These are phyloP conservation scores for Lactuca sativa DNA, from an alignment of 129 eudicot genomes.

Conservation along the genomic window DNA sequence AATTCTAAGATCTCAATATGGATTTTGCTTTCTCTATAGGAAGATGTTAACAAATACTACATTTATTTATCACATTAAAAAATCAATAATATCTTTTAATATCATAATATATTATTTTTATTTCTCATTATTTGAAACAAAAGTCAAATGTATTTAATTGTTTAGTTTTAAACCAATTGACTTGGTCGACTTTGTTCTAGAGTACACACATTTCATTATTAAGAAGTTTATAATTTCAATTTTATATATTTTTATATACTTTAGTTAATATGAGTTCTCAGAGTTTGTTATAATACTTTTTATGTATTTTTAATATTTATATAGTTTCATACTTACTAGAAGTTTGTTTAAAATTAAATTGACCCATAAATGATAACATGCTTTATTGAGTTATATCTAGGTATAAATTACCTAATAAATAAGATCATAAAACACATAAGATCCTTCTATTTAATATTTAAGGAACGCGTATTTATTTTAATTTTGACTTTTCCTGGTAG, in stretches of 20 bases:
- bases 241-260: too few species aligned
- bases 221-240: neutral
- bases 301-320: too few species aligned
- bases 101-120: neutral
- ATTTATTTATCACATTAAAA: too few species aligned
- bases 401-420: too few species aligned
- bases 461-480: slow-evolving; percentile 14
- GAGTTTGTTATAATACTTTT: neutral
- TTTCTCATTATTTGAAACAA: neutral
- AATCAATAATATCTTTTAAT: neutral
- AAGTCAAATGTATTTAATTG: neutral
- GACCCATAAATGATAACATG: neutral
- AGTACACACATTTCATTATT: neutral
- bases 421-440: too few species aligned
- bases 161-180: neutral
- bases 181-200: neutral
- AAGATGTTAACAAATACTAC: too few species aligned
- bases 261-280: neutral
- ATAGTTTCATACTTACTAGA: too few species aligned
- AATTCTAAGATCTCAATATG: too few species aligned
- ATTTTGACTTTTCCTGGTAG: slow-evolving; percentile 24
- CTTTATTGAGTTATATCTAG: too few species aligned
- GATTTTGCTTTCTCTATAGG: too few species aligned
- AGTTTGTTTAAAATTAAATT: too few species aligned
- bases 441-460: neutral